Percentiles rank a stretch among this genome's conserved stretches.
These are phyloP conservation scores for Conringia planisiliqua DNA, from an alignment of 345 rosid species.

Conservation along the genomic window DNA sequence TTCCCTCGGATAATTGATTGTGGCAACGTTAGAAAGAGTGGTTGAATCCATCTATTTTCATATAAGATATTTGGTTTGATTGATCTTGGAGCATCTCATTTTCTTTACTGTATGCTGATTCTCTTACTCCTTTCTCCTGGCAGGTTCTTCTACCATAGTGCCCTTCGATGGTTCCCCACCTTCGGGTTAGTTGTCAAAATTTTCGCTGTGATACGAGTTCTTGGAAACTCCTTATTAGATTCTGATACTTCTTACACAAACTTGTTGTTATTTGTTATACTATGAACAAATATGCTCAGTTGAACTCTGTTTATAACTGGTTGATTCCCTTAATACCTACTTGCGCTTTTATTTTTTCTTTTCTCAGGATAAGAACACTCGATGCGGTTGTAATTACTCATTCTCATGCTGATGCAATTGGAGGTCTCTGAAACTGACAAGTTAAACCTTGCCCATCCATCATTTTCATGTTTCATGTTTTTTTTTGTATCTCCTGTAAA, in stretches of 20 bases:
- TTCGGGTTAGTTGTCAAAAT: slow-evolving; percentile 56
- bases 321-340: slow-evolving; percentile 37
- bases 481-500: neutral
- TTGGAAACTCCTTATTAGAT: neutral
- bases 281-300: neutral
- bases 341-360: slow-evolving; percentile 33
- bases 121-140: neutral
- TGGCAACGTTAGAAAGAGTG: neutral
- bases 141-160: slow-evolving; percentile 97
- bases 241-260: neutral
- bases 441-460: slow-evolving; percentile 31
- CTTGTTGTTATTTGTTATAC: neutral
- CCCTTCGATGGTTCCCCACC: slow-evolving; percentile 78
- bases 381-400: slow-evolving; percentile 97
- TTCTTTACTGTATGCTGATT: neutral
- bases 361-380: slow-evolving; percentile 86
- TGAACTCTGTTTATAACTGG: neutral
- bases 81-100: slow-evolving; percentile 1
- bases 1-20: neutral
- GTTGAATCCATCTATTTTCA: neutral
- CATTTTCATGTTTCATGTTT: slow-evolving; percentile 19
- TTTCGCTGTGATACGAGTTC: neutral
- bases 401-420: slow-evolving; percentile 98
- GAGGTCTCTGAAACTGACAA: slow-evolving; percentile 77
- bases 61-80: neutral